Base-by-base conservation (phyloP, 2,329 filamentous ascomycete genomes). In the Metarhizium brunneum region DNA sequence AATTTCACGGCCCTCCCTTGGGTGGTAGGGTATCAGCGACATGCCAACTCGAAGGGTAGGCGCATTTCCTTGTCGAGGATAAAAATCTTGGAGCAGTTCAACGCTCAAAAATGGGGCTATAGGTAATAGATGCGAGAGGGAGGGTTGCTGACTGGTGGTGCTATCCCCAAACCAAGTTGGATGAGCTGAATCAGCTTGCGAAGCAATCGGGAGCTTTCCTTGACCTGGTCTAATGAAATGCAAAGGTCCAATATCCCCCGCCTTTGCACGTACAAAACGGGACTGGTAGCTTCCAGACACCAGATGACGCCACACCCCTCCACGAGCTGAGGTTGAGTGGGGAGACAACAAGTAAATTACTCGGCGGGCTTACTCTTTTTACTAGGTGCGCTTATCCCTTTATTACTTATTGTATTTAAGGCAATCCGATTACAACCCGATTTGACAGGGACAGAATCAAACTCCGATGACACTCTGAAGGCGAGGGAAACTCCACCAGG, bases 1-100 rank as follows among this genome's bases (percentile, higher is more conserved):
- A 62, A 94, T 84, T 67, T 92, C 87, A 63, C 86, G 83, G 63
- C 85, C 86, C 64, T 90, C 87, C 59, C 80, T 81, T 51, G 85
- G 81, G 55, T 82, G 80, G 67, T 91, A 92, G 4, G 88, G 88
- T 60, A 94, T 85, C 64, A 94, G 76, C 62, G 88, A 91, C 80
- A 84, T 75, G 20, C 14, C 56, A 51, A 32, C 30, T 29, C 45
- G 18, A 16, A 3, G 18, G 10, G 11, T 20, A 4, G 14, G 13
- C 25, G 45, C 45, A 48, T 48, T 48, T 48, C 45, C 16, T 48
- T 57, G 58, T 61, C 56, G 42, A 6, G 6, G 42, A 45, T 6
- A 20, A 45, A 45, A 45, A n/a, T 20, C 25, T 29, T n/a, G 7
- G 18, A 49, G 45, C 18, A 7, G 47, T 14, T 48, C 20, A 2